Percentiles rank a stretch among this genome's conserved stretches.
phyloP scores from a whole-genome alignment of 768 basidiomycete genomes.

The Boletus rubropictus region DNA sequence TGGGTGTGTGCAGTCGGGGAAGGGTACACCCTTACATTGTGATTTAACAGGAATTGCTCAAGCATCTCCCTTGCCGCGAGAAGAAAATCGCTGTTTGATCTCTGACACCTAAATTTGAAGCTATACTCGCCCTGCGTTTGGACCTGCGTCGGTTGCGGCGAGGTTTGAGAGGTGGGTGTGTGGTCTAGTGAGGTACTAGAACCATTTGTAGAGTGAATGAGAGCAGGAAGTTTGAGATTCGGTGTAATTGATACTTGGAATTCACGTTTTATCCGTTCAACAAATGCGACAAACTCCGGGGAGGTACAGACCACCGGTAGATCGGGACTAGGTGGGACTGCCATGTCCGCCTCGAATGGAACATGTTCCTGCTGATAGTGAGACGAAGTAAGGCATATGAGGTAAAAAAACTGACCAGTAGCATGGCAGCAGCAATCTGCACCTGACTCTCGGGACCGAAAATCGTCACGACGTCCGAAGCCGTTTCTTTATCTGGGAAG shows the following conservation, averaged over 20 bases:
- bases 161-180: slow-evolving; percentile 21
- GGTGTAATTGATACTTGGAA: slow-evolving; percentile 86
- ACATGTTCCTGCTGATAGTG: slow-evolving; percentile 73
- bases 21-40: slow-evolving; percentile 79
- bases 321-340: slow-evolving; percentile 78
- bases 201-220: slow-evolving; percentile 41
- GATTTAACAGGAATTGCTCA: slow-evolving; percentile 82
- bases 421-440: slow-evolving; percentile 93
- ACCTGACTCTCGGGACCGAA: slow-evolving; percentile 97
- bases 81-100: slow-evolving; percentile 91
- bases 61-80: slow-evolving; percentile 86
- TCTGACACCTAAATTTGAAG: slow-evolving; percentile 94
- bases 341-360: slow-evolving; percentile 93
- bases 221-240: slow-evolving; percentile 51
- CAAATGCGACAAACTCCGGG: slow-evolving; percentile 79
- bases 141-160: slow-evolving; percentile 16
- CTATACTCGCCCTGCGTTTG: slow-evolving; percentile 57
- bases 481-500: slow-evolving; percentile 90
- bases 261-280: slow-evolving; percentile 89
- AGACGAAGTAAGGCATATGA: background rate
- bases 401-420: slow-evolving; percentile 54
- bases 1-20: slow-evolving; percentile 73
- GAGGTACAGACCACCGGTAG: slow-evolving; percentile 69
- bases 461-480: slow-evolving; percentile 93
- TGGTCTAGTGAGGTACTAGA: slow-evolving; percentile 47